Evolutionary conservation across 192 early-diverging fungal species (phyloP).

Genomic region (Coemansia sp.): DNA sequence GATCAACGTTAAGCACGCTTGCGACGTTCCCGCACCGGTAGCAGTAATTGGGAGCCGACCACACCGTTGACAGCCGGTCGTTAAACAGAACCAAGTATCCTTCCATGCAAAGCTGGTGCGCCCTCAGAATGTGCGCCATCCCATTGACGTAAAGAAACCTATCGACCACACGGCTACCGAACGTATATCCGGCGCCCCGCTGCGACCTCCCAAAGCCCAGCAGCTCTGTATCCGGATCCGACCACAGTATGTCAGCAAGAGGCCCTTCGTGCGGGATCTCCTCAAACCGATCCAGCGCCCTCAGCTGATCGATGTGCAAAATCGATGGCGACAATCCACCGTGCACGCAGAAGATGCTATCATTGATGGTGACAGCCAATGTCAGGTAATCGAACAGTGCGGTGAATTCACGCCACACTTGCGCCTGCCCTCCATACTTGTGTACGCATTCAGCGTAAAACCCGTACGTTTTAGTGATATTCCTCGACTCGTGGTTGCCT

Average conservation of each 20-base stretch:
- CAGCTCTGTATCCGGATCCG: constrained; percentile 38
- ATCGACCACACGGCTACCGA: constrained; percentile 92
- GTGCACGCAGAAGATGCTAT: constrained; percentile 92
- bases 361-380: constrained; percentile 83
- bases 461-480: constrained; percentile 92
- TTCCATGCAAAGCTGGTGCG: constrained; percentile 98
- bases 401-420: constrained; percentile 92
- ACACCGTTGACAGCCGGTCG: constrained; percentile 92
- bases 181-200: constrained; percentile 94
- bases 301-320: constrained; percentile 37
- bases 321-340: constrained; percentile 67
- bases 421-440: constrained; percentile 80
- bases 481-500: constrained; percentile 93
- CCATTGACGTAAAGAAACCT: constrained; percentile 95
- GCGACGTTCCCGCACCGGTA: constrained; percentile 98
- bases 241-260: constrained; percentile 50
- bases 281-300: constrained; percentile 31
- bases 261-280: constrained; percentile 53
- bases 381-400: constrained; percentile 93
- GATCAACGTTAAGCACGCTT: constrained; percentile 82
- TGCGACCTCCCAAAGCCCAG: constrained; percentile 36
- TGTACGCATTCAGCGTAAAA: constrained; percentile 91
- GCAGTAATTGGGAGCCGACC: constrained; percentile 98
- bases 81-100: constrained; percentile 74
- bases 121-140: constrained; percentile 85